Base-by-base conservation (phyloP, 2,329 filamentous ascomycete genomes). In the Ceratocystis colombiana region DNA sequence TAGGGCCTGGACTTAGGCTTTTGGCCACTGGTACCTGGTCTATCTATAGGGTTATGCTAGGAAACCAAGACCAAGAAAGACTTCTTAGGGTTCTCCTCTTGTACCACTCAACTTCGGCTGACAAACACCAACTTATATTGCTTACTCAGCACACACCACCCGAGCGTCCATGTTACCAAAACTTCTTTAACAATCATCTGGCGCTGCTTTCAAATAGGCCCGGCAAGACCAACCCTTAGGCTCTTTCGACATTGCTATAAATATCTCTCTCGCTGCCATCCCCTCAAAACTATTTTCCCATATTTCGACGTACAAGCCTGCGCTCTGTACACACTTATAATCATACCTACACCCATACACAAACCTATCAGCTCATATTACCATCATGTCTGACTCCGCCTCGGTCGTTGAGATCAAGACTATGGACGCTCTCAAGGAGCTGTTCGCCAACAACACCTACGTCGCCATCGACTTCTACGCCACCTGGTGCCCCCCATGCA, bases 401-500 rank as follows among this genome's bases (percentile, higher is more conserved):
- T 63, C 66, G n/a, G 66, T 68, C 59, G 48, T 68, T 44, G 66
- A 68, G 48, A 59, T 68, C 25, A 65, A 44, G 10, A 62, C 15
- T 17, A 62, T 65, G 46, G 57, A 65, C 10, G 46, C 45, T 22
- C 66, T 68, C 66, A 44, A 66, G 15, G 65, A 61, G 20, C 55
- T 68, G 5, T 64, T 73, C 15, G 61, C 70, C 30, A 70, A 74
- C 66, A 77, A 84, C 73, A 80, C 80, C 64, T 76, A 88, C 70
- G 83, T 96, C 71, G 79, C 96, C 68, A 79, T 97, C 73, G 93
- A 97, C 80, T 91, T 85, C 79, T 91, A 88, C 76, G 92, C 92
- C 66, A 85, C 80, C 69, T 96, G 92, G 92, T 97, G 93, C 80
- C 91, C 90, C 68, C 93, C 93, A 68, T 97, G 93, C 88, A 96